These are phyloP conservation scores for Byssothecium circinans DNA, from an alignment of 2,329 filamentous ascomycete species.

Conservation along the genomic window DNA sequence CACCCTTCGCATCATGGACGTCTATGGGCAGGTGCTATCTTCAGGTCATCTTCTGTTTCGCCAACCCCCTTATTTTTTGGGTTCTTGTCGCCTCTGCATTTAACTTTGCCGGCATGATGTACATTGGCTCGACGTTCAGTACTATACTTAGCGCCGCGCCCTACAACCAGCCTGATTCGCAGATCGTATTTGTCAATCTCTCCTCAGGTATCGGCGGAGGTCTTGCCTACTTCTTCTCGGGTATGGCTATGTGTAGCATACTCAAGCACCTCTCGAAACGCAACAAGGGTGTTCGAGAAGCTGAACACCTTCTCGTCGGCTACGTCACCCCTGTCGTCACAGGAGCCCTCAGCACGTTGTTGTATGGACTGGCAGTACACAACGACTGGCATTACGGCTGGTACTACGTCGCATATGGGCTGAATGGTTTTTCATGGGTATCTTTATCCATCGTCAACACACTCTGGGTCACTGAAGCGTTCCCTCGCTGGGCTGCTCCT, in stretches of 20 bases:
- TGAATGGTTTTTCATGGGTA: conserved; percentile 32
- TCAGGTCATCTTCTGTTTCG: conserved; percentile 31
- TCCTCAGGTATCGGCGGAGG: conserved; percentile 23
- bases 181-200: conserved; percentile 24
- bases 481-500: conserved; percentile 37
- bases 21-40: conserved; percentile 26
- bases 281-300: conserved; percentile 33
- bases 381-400: conserved; percentile 12
- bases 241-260: conserved; percentile 12
- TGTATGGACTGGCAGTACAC: conserved; percentile 30
- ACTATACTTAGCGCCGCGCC: conserved; percentile 22
- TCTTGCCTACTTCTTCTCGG: conserved; percentile 17
- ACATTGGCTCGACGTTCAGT: conserved; percentile 30
- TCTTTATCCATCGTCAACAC: conserved; percentile 28
- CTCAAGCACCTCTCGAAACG: conserved; percentile 23
- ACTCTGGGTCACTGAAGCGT: conserved; percentile 37
- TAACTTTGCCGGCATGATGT: conserved; percentile 35
- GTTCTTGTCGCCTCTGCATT: conserved; percentile 26
- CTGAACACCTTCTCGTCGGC: conserved; percentile 35
- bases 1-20: conserved; percentile 29
- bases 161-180: conserved; percentile 20
- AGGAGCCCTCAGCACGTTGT: conserved; percentile 21
- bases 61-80: conserved; percentile 39
- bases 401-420: conserved; percentile 31
- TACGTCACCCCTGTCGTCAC: conserved; percentile 30